Evolutionary conservation across 495 filamentous ascomycete species (phyloP).

Genomic region (Articulospora tetracladia): DNA sequence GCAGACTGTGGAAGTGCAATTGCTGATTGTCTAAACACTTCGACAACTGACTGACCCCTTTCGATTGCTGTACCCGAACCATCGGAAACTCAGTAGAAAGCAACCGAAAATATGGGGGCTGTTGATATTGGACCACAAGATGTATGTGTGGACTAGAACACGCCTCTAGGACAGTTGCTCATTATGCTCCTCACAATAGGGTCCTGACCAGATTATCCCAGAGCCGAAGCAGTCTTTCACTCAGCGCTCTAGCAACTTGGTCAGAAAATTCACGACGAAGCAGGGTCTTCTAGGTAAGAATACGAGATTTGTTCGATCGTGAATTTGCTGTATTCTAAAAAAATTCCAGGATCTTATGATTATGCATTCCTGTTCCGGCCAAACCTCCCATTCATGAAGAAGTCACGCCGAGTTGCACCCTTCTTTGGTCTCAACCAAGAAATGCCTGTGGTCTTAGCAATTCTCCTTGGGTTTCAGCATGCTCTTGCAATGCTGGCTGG

Average conservation of each 20-base stretch:
- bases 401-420: constrained; percentile 56
- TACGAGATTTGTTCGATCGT: not conserved
- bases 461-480: constrained; percentile 70
- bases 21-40: too few species aligned
- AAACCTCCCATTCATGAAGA: constrained; percentile 78
- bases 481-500: constrained; percentile 52
- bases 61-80: too few species aligned
- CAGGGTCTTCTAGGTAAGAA: constrained; percentile 68
- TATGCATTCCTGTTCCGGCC: constrained; percentile 72
- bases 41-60: too few species aligned
- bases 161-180: not conserved
- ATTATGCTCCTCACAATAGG: not conserved
- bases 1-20: too few species aligned
- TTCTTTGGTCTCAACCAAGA: constrained; percentile 86
- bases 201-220: not conserved
- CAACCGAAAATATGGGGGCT: not conserved
- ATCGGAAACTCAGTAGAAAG: too few species aligned
- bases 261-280: constrained; percentile 39
- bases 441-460: constrained; percentile 73
- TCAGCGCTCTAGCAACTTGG: not conserved
- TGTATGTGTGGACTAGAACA: not conserved
- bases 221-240: not conserved
- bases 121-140: not conserved
- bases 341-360: constrained; percentile 56
- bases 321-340: not conserved